Conservation (phyloP, 2,329 filamentous ascomycete species). For the Phoma sp. region DNA sequence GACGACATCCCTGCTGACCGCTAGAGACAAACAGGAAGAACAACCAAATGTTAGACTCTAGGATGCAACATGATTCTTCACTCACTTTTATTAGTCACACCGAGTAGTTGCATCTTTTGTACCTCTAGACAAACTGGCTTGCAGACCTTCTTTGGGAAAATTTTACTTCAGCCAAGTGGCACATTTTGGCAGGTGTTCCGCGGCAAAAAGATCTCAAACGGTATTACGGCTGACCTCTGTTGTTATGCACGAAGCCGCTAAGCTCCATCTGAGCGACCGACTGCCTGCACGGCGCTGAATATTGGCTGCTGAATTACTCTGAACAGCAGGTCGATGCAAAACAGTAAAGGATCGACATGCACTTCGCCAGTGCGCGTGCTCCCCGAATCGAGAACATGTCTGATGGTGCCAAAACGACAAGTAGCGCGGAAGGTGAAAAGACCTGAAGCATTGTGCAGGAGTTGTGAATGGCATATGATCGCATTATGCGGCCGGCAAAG, state of each 20-base stretch:
- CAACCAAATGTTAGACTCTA: conserved; percentile 13
- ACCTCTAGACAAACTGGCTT: too few species aligned
- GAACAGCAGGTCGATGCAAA: conserved; percentile 29
- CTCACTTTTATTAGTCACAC: not conserved
- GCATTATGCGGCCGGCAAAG: conserved; percentile 7
- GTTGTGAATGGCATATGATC: conserved; percentile 16
- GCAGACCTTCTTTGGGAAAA: not conserved
- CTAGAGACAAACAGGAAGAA: conserved; percentile 25
- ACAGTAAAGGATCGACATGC: conserved; percentile 22
- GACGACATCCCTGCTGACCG: conserved; percentile 40
- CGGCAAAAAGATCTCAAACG: not conserved
- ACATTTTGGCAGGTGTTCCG: not conserved
- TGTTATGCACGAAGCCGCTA: conserved; percentile 39
- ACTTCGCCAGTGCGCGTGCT: conserved; percentile 30
- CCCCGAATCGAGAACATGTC: conserved; percentile 22
- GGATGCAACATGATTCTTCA: conserved; percentile 5
- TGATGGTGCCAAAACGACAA: not conserved
- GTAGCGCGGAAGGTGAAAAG: conserved; percentile 10
- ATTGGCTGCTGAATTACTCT: conserved; percentile 16
- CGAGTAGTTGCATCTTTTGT: not conserved
- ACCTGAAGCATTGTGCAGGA: conserved; percentile 4
- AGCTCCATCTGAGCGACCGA: conserved; percentile 26
- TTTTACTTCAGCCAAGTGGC: conserved; percentile 1
- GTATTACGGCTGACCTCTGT: conserved; percentile 34
- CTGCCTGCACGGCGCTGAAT: conserved; percentile 25